Base-by-base conservation (phyloP, 2,329 filamentous ascomycete genomes). In the Penicillium sp. region DNA sequence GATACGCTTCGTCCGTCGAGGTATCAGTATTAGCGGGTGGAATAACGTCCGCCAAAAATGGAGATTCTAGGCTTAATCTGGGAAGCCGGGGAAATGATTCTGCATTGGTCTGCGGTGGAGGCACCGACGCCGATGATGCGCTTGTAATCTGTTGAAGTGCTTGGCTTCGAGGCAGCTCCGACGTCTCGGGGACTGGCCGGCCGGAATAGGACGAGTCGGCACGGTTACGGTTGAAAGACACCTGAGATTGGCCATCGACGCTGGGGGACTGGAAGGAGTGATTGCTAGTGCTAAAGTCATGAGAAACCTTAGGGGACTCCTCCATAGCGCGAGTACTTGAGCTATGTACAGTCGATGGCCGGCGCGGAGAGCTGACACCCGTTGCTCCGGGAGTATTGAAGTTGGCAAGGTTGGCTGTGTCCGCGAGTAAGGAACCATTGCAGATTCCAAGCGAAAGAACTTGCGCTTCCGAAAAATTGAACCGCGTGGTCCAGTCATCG, bases 401-500 rank as follows among this genome's bases (percentile, higher is more conserved):
- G 79, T 90, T 77, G 78, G 89, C 69, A 82, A 86, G 23, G 80
- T 89, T 70, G 77, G 84, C 75, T 73, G 86, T 76, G 73, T 89
- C 82, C 69, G 87, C 75, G 78, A 90, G 73, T 75, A 88, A 69
- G 6, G 83, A 82, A 19, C 91, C 91, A 72, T 96, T 96, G 76
- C 93, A 86, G 60, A 97, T 91, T 19, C 88, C 87, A 50, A 97
- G 85, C 52, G 85, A 86, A 66, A 87, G 83, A 21, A 93, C 83
- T 66, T 90, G 86, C 30, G 90, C 88, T 67, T 96, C 90, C 56
- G 91, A 86, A 69, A 90, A 89, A 26, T 86, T 88, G 75, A 91
- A 95, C 71, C 97, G 93, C 17, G 86, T 86, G 56, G 88, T 85
- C 83, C 96, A 98, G 11, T 89, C 86, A 45, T 86, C 85, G 62